Percentiles rank a stretch among this genome's conserved stretches.
phyloP scores from a whole-genome alignment of 2,329 filamentous ascomycete species.

The Fusarium sp. region DNA sequence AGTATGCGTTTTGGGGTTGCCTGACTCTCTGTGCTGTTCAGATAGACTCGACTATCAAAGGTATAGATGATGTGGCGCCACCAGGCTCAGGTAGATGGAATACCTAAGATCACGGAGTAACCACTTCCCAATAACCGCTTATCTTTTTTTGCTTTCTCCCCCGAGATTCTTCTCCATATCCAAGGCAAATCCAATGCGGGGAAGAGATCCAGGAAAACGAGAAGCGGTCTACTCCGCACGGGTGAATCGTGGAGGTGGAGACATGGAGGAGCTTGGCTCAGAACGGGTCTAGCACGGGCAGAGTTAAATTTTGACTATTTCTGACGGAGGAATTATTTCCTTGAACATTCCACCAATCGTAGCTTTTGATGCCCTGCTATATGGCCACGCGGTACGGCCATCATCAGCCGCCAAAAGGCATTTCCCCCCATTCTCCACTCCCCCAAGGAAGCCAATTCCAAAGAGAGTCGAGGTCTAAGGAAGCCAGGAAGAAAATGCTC shows the following conservation, averaged over 20 bases:
- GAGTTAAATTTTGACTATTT: background rate
- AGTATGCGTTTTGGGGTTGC: background rate
- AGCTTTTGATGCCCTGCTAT: background rate
- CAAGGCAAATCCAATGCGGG: slow-evolving; percentile 20
- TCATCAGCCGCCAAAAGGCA: slow-evolving; percentile 14
- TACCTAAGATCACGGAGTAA: background rate
- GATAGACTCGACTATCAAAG: background rate
- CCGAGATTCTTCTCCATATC: slow-evolving; percentile 20
- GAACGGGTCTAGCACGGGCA: slow-evolving; percentile 22
- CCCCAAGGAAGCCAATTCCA: slow-evolving; percentile 13
- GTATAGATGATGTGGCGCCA: background rate
- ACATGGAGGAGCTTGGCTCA: background rate
- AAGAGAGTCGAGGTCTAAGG: background rate
- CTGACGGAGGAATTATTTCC: slow-evolving; percentile 13
- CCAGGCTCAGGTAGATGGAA: background rate
- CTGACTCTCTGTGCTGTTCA: background rate
- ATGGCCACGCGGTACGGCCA: slow-evolving; percentile 12
- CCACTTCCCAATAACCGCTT: background rate
- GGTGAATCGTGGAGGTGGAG: slow-evolving; percentile 29
- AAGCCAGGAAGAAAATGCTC: slow-evolving; percentile 1
- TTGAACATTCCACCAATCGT: slow-evolving; percentile 26
- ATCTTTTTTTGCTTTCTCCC: slow-evolving; percentile 9
- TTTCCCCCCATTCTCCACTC: slow-evolving; percentile 31
- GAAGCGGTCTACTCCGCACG: slow-evolving; percentile 34
- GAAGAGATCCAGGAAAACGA: slow-evolving; percentile 21